These are phyloP conservation scores for Curvularia spicifera DNA, from an alignment of 2,329 filamentous ascomycete species.

Conservation along the genomic window DNA sequence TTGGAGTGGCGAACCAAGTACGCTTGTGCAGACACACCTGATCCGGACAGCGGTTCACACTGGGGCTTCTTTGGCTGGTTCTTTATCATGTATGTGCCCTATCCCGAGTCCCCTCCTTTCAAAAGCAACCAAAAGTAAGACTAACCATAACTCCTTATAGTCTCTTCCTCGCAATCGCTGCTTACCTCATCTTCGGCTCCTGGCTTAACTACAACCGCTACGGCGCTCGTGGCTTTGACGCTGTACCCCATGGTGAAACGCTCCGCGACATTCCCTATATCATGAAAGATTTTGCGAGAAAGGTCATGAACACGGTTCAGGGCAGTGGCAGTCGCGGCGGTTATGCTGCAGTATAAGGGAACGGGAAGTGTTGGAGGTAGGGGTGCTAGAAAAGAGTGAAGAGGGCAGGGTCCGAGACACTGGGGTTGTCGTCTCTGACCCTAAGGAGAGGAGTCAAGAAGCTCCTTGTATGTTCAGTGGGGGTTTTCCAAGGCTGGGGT, in stretches of 20 bases:
- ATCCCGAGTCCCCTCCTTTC: background rate
- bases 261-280: constrained; percentile 93
- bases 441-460: background rate
- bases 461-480: background rate
- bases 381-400: too few species aligned
- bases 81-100: constrained; percentile 76
- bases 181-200: constrained; percentile 96
- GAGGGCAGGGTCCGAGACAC: background rate
- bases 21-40: constrained; percentile 66
- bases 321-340: constrained; percentile 84
- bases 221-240: constrained; percentile 91
- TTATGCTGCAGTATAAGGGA: constrained; percentile 81
- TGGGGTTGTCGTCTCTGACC: background rate
- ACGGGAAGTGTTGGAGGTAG: too few species aligned
- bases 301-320: constrained; percentile 82
- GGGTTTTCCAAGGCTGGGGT: background rate
- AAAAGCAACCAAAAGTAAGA: background rate
- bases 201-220: constrained; percentile 99
- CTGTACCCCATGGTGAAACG: constrained; percentile 89
- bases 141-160: constrained; percentile 54
- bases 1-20: constrained; percentile 88
- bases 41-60: constrained; percentile 59
- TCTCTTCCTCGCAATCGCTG: constrained; percentile 79
- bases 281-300: constrained; percentile 83
- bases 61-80: constrained; percentile 99